Conservation (phyloP, 371 early-diverging fungal species). For the Blakeslea trispora region DNA sequence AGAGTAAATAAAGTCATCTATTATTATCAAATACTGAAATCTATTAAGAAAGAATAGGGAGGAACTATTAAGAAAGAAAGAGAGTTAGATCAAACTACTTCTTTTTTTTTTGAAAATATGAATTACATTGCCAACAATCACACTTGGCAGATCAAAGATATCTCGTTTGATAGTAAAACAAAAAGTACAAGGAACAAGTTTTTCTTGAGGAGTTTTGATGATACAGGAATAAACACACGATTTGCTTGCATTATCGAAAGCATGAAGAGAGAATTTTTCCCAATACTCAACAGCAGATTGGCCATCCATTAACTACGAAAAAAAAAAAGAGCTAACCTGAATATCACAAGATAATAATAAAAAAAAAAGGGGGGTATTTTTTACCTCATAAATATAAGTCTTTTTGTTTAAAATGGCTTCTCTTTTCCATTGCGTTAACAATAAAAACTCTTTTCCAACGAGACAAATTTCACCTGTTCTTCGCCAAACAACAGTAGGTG, state of each 20-base stretch:
- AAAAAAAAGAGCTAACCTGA: not conserved
- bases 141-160: constrained; percentile 89
- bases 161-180: constrained; percentile 92
- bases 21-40: not conserved
- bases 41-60: not conserved
- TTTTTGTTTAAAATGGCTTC: constrained; percentile 72
- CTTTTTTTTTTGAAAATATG: not conserved
- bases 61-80: not conserved
- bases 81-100: no score
- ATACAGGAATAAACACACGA: constrained; percentile 79
- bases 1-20: no score
- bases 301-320: constrained; percentile 80
- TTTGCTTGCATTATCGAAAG: constrained; percentile 87
- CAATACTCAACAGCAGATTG: constrained; percentile 89
- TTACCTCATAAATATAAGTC: constrained; percentile 80
- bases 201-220: constrained; percentile 64
- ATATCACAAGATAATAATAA: no score
- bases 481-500: constrained; percentile 95
- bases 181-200: constrained; percentile 80
- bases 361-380: not conserved
- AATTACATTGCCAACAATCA: constrained; percentile 76
- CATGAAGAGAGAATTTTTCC: constrained; percentile 88
- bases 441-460: constrained; percentile 90
- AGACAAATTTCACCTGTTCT: constrained; percentile 89
- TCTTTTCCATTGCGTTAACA: constrained; percentile 85